These are phyloP conservation scores for Knufia petricola DNA, from an alignment of 2,329 filamentous ascomycete genomes.

Conservation along the genomic window DNA sequence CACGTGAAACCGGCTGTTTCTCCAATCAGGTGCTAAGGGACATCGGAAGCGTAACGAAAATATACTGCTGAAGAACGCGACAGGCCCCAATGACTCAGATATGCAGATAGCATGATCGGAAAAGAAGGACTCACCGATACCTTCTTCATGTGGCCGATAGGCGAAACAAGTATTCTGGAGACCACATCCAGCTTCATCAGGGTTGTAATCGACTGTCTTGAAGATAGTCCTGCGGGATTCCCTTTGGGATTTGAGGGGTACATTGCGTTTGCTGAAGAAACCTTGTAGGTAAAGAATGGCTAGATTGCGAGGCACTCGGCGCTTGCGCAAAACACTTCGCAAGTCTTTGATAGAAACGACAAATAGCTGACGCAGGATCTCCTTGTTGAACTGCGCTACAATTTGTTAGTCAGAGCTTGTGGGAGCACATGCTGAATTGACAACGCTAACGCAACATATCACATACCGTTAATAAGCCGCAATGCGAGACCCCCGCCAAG, in stretches of 20 bases:
- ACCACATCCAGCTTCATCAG: neutral
- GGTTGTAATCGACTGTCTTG: neutral
- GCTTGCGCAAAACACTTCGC: neutral
- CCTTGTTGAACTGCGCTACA: conserved; percentile 1
- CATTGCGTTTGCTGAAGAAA: conserved; percentile 5
- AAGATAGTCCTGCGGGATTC: conserved; percentile 1
- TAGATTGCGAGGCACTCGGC: conserved; percentile 2
- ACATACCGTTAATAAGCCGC: neutral
- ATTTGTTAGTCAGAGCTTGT: neutral
- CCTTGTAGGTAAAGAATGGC: conserved; percentile 7
- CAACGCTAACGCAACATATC: no score
- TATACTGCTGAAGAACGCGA: no score
- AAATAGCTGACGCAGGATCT: conserved; percentile 4
- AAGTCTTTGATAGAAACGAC: conserved; percentile 7
- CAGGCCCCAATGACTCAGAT: no score
- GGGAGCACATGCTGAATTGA: no score
- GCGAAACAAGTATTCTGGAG: conserved; percentile 1
- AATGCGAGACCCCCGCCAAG: neutral
- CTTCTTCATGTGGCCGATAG: neutral
- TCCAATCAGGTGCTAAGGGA: no score
- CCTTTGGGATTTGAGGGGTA: conserved; percentile 1
- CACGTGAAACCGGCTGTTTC: no score
- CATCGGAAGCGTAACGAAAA: no score
- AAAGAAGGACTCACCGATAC: no score
- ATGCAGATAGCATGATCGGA: no score